Evolutionary conservation across 2,329 filamentous ascomycete genomes (phyloP).

Genomic region (Penicillium paneum): DNA sequence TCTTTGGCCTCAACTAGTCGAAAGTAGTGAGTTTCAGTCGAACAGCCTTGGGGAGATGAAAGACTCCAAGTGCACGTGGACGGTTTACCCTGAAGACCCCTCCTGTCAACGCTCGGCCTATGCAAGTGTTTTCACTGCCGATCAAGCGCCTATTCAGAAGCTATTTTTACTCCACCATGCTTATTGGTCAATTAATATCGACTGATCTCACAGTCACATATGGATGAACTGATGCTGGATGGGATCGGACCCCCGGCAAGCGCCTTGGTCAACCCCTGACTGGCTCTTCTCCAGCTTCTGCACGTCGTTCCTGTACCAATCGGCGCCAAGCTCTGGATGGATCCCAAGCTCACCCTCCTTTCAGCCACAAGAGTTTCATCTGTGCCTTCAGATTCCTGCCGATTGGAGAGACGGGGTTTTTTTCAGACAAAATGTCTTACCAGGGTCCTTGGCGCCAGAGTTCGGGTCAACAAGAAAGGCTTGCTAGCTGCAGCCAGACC

Average conservation of each 20-base stretch:
- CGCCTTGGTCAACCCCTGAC: conserved; percentile 6
- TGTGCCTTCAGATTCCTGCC: conserved; percentile 4
- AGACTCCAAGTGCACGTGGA: background rate
- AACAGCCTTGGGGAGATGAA: background rate
- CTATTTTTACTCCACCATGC: background rate
- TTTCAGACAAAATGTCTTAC: conserved; percentile 19
- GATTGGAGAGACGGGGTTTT: conserved; percentile 15
- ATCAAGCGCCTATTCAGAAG: background rate
- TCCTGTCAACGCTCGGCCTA: background rate
- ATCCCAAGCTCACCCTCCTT: conserved; percentile 1
- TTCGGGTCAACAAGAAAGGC: background rate
- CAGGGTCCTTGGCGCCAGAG: background rate
- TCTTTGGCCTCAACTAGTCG: background rate
- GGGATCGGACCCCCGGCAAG: background rate
- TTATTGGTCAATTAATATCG: background rate
- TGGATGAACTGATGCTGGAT: background rate
- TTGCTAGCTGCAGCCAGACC: background rate
- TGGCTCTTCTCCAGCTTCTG: conserved; percentile 7
- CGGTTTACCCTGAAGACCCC: background rate
- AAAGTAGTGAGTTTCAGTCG: background rate
- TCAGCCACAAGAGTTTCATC: conserved; percentile 15
- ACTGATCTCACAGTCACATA: background rate
- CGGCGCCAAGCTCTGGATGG: conserved; percentile 10
- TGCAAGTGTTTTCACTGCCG: background rate
- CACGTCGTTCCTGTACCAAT: conserved; percentile 25